Percentiles rank a stretch among this genome's conserved stretches.
Conservation (phyloP, 2,329 filamentous ascomycete genomes). For the Myriosclerotinia scirpicola region DNA sequence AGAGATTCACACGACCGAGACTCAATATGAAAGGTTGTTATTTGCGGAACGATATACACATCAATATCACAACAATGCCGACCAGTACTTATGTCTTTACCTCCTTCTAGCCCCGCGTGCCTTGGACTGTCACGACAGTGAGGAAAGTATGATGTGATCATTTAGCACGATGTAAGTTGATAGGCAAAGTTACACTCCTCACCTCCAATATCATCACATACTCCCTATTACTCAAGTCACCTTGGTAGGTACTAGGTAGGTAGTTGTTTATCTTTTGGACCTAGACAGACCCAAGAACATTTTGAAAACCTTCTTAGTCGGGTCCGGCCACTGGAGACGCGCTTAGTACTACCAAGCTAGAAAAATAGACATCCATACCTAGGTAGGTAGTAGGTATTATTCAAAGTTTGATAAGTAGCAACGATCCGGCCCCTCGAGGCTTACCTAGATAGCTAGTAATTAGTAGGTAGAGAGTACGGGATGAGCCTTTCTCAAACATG, state of each 20-base stretch:
- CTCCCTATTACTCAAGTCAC: background rate
- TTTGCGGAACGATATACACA: background rate
- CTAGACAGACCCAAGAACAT: background rate
- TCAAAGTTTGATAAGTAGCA: slow-evolving; percentile 2
- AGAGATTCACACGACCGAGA: background rate
- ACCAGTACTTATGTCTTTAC: background rate
- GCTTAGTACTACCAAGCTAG: background rate
- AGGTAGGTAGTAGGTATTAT: too few species aligned
- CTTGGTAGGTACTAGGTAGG: background rate
- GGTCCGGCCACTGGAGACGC: slow-evolving; percentile 3
- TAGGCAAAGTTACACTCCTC: background rate
- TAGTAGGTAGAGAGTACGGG: background rate
- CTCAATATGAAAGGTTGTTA: too few species aligned
- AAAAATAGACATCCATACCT: background rate
- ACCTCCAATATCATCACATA: background rate
- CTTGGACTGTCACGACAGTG: background rate
- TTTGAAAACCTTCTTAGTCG: slow-evolving; percentile 1
- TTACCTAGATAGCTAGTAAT: too few species aligned
- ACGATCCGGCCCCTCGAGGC: background rate
- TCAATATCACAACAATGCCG: background rate
- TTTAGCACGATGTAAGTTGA: slow-evolving; percentile 1
- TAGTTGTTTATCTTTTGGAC: background rate
- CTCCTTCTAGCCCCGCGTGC: background rate
- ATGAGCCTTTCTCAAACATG: background rate
- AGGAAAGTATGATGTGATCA: slow-evolving; percentile 3